Evolutionary conservation across 2,329 filamentous ascomycete species (phyloP), one percentile per base, ranked within the genome.

Genomic region (Pseudogymnoascus pannorum): DNA sequence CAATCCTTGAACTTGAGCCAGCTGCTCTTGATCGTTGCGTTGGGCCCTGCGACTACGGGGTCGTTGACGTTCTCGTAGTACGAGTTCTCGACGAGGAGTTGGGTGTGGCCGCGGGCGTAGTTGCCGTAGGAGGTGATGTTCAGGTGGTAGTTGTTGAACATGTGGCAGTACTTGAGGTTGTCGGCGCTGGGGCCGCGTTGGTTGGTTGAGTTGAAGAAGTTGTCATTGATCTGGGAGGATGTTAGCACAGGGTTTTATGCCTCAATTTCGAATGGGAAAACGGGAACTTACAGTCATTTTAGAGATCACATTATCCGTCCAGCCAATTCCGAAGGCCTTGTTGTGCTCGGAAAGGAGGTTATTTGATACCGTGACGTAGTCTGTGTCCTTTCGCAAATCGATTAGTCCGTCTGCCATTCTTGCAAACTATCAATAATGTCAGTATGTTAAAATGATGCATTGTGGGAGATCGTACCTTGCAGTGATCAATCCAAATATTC

Each of bases 401-500:
- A 68, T 65, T n/a, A 68, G 60, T 14, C 67, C 67, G 38, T 68
- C 67, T 18, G 64, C 66, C 18, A 63, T 65, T 44, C 64, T 62
- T 14, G 64, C 64, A 38, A 60, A 57, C 26, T 51, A 29, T 18
- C 22, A 29, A 3, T n/a, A 4, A 9, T 29, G 14, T 51, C 14
- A 51, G 44, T 29, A 29, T 29, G 8, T 9, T 7, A 16, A 29
- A 9, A 16, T 16, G 1, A 29, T 29, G 16, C 29, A 1, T 12
- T 14, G 7, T 51, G 8, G 2, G 8, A 4, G n/a, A 5, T 29
- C 14, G 2, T 29, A 67, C 63, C 44, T 66, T 63, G 58, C 62
- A 64, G 33, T 67, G 67, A 58, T 68, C 67, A 38, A 68, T 64
- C 67, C 67, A 68, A 31, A 68, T 66, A 22, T 68, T 67, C 20